Evolutionary conservation across 257 asterid species (phyloP), one percentile per base, ranked within the genome.

Genomic region (Primulina huaijiensis): DNA sequence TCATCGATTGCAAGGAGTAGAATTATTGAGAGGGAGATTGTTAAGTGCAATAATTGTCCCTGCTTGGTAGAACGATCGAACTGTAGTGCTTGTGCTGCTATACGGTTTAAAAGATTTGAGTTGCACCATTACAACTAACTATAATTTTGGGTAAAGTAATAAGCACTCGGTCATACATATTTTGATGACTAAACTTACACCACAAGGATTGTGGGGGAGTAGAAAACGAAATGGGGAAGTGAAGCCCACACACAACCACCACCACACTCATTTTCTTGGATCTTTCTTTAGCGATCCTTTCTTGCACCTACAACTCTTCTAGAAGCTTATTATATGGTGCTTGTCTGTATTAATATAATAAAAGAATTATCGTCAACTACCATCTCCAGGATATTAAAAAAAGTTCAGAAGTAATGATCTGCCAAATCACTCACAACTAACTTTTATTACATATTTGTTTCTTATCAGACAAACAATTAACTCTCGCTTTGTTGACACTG

Each of bases 291-390:
- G 30, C 2, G 30, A 72, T 67, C 62, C 57, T 67, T 20, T 60
- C 68, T 77, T 75, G 58, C 70, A 75, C 87, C 78, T 71, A 83
- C 81, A 80, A 79, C 68, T 70, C 94, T 88, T 87, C 97, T 88
- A 88, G 97, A 90, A 90, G 77, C 87, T 73, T 34, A 7, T 34
- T 55, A 31, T 23, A 12, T 29, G 40, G 5, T 14, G n/a, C 21
- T 50, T 50, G 57, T 50, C 16, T 16, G 20, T 50, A 16, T 50
- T 17, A 46, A 14, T 46, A 46, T 46, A 46, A 16, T 46, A 46
- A 46, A 14, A 1, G 0, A 23, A 43, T 43, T 12, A 43, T 5
- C 56, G 16, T 46, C 56, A 46, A 43, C 53, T 12, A 43, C 53
- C 56, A 4, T 46, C 20, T 46, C 19, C 0, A 46, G 2, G 2